These are phyloP conservation scores for Kokia cookei DNA, from an alignment of 441 rosid genomes.

Conservation along the genomic window DNA sequence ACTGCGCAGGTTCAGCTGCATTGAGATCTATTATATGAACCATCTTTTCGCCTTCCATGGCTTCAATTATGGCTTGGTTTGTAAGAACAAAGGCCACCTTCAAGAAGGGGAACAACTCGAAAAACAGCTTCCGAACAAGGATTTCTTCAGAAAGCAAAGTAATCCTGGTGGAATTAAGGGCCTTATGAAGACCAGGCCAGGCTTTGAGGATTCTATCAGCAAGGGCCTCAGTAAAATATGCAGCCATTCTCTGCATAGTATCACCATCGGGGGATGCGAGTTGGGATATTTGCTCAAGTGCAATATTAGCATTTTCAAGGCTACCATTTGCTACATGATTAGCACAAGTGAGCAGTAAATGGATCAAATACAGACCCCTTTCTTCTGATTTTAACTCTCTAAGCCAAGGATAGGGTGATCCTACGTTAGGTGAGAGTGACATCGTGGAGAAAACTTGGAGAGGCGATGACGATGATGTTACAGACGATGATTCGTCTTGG, in stretches of 20 bases:
- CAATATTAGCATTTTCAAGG: conserved; percentile 76
- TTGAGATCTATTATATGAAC: conserved; percentile 81
- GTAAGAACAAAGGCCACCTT: conserved; percentile 65
- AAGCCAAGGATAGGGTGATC: conserved; percentile 68
- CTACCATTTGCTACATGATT: conserved; percentile 73
- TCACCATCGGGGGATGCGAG: conserved; percentile 83
- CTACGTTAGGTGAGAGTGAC: conserved; percentile 52
- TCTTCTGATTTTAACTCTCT: conserved; percentile 82
- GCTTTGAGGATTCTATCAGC: conserved; percentile 75
- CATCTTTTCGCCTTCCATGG: conserved; percentile 97
- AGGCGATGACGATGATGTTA: conserved; percentile 58
- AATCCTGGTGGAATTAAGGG: conserved; percentile 66
- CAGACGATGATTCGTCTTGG: conserved; percentile 87
- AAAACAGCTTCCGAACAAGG: conserved; percentile 49
- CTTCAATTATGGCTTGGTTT: conserved; percentile 78
- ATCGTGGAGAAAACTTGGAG: conserved; percentile 68
- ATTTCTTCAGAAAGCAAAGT: conserved; percentile 50
- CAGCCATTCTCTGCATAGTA: conserved; percentile 88
- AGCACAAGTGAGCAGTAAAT: conserved; percentile 76
- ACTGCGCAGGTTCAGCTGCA: conserved; percentile 70
- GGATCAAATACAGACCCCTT: conserved; percentile 86
- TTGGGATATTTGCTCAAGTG: conserved; percentile 72
- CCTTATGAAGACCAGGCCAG: conserved; percentile 89
- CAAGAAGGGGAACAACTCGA: conserved; percentile 72
- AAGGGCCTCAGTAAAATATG: conserved; percentile 81